phyloP scores from a whole-genome alignment of 2,329 filamentous ascomycete species.

The Cordyceps javanica region DNA sequence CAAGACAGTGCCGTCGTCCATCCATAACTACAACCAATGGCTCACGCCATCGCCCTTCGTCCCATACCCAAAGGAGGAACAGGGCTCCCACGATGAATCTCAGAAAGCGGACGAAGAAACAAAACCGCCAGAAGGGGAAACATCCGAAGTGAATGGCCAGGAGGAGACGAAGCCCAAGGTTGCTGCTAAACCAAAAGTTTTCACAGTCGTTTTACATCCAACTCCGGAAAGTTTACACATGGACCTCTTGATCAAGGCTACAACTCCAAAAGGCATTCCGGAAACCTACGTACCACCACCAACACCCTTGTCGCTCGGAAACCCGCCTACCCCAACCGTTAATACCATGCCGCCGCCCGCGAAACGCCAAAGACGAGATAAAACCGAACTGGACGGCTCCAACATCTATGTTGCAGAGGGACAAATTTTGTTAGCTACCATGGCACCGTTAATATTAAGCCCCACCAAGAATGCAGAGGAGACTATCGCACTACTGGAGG shows the following conservation, averaged over 20 bases:
- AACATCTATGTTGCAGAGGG: conserved; percentile 72
- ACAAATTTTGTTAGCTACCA: conserved; percentile 66
- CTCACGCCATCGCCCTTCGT: conserved; percentile 84
- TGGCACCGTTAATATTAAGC: conserved; percentile 69
- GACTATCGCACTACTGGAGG: conserved; percentile 64
- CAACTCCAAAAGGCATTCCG: conserved; percentile 51
- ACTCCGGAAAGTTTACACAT: conserved; percentile 69
- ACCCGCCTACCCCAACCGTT: conserved; percentile 53
- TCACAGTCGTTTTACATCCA: conserved; percentile 77
- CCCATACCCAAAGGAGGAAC: conserved; percentile 61
- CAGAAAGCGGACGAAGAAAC: conserved; percentile 32
- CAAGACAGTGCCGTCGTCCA: conserved; percentile 66
- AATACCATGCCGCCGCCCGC: conserved; percentile 53
- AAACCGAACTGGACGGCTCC: conserved; percentile 68
- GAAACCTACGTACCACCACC: conserved; percentile 49
- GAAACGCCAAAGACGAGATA: conserved; percentile 64
- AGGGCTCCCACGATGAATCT: conserved; percentile 30
- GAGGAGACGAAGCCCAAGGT: conserved; percentile 32
- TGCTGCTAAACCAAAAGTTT: conserved; percentile 56
- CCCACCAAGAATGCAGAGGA: conserved; percentile 65
- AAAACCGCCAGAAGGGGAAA: conserved; percentile 16
- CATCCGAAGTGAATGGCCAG: conserved; percentile 30
- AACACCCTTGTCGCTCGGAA: conserved; percentile 56
- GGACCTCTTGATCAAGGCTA: conserved; percentile 71
- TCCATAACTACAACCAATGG: conserved; percentile 88